phyloP scores from a whole-genome alignment of 1,284 basidiomycete species.

The Cutaneotrichosporon dermatis region DNA sequence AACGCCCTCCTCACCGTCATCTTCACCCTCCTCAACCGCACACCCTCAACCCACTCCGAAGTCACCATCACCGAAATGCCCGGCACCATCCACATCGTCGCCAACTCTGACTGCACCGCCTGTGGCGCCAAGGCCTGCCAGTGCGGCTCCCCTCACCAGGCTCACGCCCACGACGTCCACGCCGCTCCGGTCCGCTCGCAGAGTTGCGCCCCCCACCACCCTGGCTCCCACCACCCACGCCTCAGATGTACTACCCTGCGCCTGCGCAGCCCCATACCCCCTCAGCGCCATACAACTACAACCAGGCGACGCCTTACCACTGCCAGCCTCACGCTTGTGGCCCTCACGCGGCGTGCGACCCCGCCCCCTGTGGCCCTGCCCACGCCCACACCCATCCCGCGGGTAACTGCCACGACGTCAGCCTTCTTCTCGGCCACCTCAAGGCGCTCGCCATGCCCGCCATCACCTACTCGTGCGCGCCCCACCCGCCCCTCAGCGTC shows the following conservation, averaged over 20 bases:
- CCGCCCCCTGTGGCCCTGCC: not conserved
- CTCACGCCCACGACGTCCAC: not conserved
- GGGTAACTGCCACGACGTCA: conserved; percentile 16
- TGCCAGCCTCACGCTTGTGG: conserved; percentile 2
- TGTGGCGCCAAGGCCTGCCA: not conserved
- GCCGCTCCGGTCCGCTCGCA: too few relatives aligned
- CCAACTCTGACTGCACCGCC: not conserved
- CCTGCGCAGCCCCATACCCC: not conserved
- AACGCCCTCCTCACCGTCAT: not conserved
- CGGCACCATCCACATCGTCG: not conserved
- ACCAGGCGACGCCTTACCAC: not conserved
- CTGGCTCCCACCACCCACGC: not conserved
- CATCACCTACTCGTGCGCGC: conserved; percentile 8
- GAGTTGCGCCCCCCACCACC: not conserved
- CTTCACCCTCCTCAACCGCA: not conserved
- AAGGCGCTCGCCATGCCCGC: conserved; percentile 11
- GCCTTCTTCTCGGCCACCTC: conserved; percentile 12
- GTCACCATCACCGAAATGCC: not conserved
- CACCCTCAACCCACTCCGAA: not conserved
- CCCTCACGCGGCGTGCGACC: conserved; percentile 1
- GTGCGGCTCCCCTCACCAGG: not conserved
- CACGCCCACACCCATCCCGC: conserved; percentile 2
- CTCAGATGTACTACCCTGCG: not conserved
- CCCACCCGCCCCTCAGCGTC: conserved; percentile 10
- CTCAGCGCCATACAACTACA: not conserved